Evolutionary conservation across 2,329 filamentous ascomycete species (phyloP), one percentile per base, ranked within the genome.

Genomic region (Beauveria pseudobassiana): DNA sequence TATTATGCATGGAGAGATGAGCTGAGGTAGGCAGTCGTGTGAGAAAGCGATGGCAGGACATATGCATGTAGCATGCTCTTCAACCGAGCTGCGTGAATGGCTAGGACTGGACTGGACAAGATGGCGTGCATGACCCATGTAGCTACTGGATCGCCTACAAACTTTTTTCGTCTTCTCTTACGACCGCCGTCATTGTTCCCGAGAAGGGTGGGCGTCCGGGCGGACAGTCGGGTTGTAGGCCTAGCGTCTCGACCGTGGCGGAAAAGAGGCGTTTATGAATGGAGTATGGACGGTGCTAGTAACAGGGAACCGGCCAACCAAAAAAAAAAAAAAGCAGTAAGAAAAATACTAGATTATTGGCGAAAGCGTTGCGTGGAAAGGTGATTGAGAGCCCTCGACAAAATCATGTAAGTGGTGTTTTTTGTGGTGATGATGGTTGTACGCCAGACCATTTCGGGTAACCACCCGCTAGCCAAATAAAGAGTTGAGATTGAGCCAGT

Each of bases 71-170:
- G 48, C 58, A 60, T 60, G 58, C 58, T 12, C 14, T 38, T 38
- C 50, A 53, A 60, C 20, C 28, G 40, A 46, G 58, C 40, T 49
- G 20, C 24, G 28, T 61, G 51, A 51, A 49, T 55, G 59, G 51
- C 28, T 42, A 43, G 30, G 43, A 43, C 34, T 38, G 12, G 34
- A 26, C 46, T 42, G 38, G 22, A 30, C 26, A 51, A 43, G 28
- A 55, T 48, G 59, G 59, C 59, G 38, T 34, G 30, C 51, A 50
- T 55, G 51, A 55, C 24, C 51, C 43, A 55, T 55, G n/a, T 26
- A 49, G 30, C 46, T 40, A 16, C 2, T 59, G 56, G 46, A 60
- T 46, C n/a, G 51, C 2, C 28, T 53, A 26, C 8, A 9, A 24
- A 26, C n/a, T 46, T 60, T 40, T 28, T n/a, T 28, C 10, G 10